These are phyloP conservation scores for Paralagenidium karlingii DNA, from an alignment of 352 stramenopile genomes.

Conservation along the genomic window DNA sequence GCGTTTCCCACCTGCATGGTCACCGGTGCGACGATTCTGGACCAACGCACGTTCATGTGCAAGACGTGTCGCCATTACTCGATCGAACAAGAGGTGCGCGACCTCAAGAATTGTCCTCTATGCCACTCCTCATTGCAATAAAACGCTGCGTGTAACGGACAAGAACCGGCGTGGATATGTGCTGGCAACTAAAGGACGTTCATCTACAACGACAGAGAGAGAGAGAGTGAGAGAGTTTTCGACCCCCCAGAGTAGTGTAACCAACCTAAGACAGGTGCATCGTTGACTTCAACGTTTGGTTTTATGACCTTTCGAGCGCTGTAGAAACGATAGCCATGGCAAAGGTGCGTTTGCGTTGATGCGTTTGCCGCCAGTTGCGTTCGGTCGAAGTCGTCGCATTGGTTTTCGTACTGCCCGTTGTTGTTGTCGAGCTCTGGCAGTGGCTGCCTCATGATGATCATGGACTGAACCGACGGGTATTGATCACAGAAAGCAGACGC, in stretches of 20 bases:
- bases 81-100: constrained; percentile 76
- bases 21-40: constrained; percentile 59
- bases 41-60: constrained; percentile 67
- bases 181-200: too few relatives aligned
- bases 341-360: too few relatives aligned
- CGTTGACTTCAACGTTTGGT: constrained; percentile 2
- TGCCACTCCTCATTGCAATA: constrained; percentile 56
- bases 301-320: not conserved
- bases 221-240: constrained; percentile 4
- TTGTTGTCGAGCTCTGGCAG: too few relatives aligned
- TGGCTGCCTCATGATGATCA: too few relatives aligned
- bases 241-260: constrained; percentile 1
- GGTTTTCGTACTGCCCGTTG: too few relatives aligned
- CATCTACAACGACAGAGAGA: too few relatives aligned
- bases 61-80: constrained; percentile 78
- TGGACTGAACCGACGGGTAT: too few relatives aligned
- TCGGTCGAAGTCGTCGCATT: too few relatives aligned
- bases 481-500: constrained; percentile 12
- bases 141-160: not conserved
- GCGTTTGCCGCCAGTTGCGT: too few relatives aligned
- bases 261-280: not conserved
- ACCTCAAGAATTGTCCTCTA: constrained; percentile 76
- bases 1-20: constrained; percentile 67
- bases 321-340: too few relatives aligned
- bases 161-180: not conserved